Base-by-base conservation (phyloP, 2,329 filamentous ascomycete species). In the Calycina herbarum region DNA sequence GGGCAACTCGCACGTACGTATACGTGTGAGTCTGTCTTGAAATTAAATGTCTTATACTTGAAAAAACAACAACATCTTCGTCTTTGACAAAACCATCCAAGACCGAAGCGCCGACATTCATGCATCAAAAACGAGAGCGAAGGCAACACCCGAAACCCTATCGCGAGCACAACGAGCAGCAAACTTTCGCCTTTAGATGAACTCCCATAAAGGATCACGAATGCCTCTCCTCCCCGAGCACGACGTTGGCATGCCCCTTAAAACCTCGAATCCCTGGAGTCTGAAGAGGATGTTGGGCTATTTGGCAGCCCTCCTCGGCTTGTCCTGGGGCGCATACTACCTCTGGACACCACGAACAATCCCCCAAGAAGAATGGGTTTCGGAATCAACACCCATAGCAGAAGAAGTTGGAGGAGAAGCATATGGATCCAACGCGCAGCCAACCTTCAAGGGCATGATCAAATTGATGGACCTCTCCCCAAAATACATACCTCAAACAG, bases 391-490 rank as follows among this genome's bases (percentile, higher is more conserved):
- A 38, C 40, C n/a, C 20, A 27, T 29, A 27, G 1, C 35, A 20
- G 17, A 7, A 10, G 27, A 33, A 35, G 24, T 38, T 56, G 29
- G 10, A 6, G 5, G 11, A 35, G 59, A 51, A 6, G 40, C 60
- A 62, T 71, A 67, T 35, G 72, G 71, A 31, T 42, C 57, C 15
- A 69, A 69, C 57, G 66, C 68, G 20, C 71, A 65, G 20, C 70
- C 69, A 15, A 65, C 61, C 0, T 70, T 73, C 48, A 70, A 68
- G 33, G 70, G 74, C 40, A 66, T 73, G 66, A 73, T 72, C n/a
- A 69, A 73, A 38, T 48, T 76, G 1, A 66, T 71, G 61, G 71
- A 75, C 48, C 67, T 76, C 1, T 71, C 74, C 15, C 54, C 71
- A 2, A 65, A 71, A 15, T 73, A 68, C 57, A 57, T 76, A 0